Conservation (phyloP, 768 basidiomycete species). For the Auriscalpium orientale region DNA sequence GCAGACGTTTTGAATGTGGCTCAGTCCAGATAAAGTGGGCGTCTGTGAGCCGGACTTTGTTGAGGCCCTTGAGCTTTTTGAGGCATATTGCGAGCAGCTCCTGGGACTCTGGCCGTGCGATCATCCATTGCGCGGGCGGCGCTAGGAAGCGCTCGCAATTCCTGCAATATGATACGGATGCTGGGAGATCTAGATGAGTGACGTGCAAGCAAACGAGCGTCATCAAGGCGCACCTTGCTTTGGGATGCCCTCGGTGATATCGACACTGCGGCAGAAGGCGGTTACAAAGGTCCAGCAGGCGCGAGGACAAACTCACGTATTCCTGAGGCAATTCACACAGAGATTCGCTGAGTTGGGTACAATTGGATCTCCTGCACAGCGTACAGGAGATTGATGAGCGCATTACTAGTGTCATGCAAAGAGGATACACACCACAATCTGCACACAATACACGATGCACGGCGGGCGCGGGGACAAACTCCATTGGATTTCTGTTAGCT, state of each 20-base stretch:
- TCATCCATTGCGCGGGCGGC: constrained; percentile 81
- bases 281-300: not conserved
- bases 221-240: constrained; percentile 65
- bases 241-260: constrained; percentile 97
- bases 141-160: constrained; percentile 96
- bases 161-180: constrained; percentile 86
- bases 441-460: constrained; percentile 83
- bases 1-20: constrained; percentile 89
- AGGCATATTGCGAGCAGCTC: constrained; percentile 92
- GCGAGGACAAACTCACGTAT: constrained; percentile 48
- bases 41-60: constrained; percentile 93
- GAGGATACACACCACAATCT: constrained; percentile 60
- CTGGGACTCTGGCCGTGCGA: constrained; percentile 82
- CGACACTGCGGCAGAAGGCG: constrained; percentile 46
- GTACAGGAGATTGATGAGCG: constrained; percentile 2
- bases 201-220: not conserved
- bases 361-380: constrained; percentile 63
- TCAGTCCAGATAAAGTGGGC: constrained; percentile 99
- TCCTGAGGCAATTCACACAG: constrained; percentile 82
- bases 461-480: constrained; percentile 67
- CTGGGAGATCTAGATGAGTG: constrained; percentile 29
- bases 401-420: not conserved
- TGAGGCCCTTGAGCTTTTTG: constrained; percentile 89
- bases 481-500: constrained; percentile 39
- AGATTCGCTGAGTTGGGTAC: constrained; percentile 90